phyloP scores from a whole-genome alignment of 2,329 filamentous ascomycete species.

The Triangularia setosa region DNA sequence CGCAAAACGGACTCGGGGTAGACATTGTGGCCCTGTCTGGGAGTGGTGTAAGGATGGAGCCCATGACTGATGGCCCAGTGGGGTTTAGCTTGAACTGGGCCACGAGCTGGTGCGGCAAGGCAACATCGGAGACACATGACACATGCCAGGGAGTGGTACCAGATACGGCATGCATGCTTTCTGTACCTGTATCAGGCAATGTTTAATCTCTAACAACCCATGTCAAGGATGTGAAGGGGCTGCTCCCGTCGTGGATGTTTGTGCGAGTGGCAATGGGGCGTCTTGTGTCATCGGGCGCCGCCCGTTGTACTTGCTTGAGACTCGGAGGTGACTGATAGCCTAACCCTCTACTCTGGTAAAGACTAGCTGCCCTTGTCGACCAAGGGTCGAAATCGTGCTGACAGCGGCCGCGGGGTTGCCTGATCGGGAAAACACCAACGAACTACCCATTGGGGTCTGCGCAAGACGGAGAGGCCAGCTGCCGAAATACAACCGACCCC shows the following conservation, averaged over 20 bases:
- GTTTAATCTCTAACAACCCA: neutral
- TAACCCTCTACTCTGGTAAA: neutral
- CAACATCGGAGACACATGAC: neutral
- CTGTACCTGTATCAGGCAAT: neutral
- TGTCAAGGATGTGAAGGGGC: neutral
- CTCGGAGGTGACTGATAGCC: neutral
- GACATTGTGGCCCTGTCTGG: neutral
- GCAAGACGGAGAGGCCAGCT: neutral
- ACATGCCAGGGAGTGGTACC: neutral
- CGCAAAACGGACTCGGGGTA: neutral
- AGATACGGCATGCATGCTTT: neutral
- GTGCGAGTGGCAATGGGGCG: neutral
- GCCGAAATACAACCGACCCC: neutral
- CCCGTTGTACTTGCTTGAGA: neutral
- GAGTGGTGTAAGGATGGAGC: neutral
- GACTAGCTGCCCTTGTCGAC: neutral
- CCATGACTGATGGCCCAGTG: neutral
- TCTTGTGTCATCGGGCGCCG: neutral
- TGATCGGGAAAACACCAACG: neutral
- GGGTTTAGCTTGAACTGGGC: neutral
- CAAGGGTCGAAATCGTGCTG: neutral
- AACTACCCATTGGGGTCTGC: no score
- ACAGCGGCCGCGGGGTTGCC: neutral
- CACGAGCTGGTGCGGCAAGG: neutral
- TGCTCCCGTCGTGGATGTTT: neutral